Evolutionary conservation across 2,329 filamentous ascomycete genomes (phyloP).

Genomic region (Colletotrichum zoysiae): DNA sequence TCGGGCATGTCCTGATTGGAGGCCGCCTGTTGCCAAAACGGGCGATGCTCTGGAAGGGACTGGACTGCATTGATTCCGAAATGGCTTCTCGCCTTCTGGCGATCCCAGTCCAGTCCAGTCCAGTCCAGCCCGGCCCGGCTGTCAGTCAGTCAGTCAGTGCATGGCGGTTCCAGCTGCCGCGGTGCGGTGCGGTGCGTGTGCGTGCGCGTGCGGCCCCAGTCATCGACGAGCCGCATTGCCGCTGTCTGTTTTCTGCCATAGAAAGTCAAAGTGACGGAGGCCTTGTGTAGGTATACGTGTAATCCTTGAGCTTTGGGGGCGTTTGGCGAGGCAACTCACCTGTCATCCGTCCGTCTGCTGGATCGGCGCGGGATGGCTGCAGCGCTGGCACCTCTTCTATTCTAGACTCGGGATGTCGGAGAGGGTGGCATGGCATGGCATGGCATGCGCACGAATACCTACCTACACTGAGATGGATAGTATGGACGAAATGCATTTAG

Average conservation of each 20-base stretch:
- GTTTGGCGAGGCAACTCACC: conserved; percentile 26
- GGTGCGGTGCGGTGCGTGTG: neutral
- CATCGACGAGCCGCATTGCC: conserved; percentile 17
- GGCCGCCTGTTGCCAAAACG: conserved; percentile 38
- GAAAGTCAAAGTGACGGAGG: neutral
- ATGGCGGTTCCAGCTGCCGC: conserved; percentile 23
- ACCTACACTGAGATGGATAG: neutral
- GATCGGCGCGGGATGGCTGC: conserved; percentile 20
- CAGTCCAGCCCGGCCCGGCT: conserved; percentile 10
- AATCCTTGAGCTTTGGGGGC: neutral
- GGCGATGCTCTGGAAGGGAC: conserved; percentile 25
- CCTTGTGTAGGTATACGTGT: neutral
- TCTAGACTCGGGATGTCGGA: conserved; percentile 25
- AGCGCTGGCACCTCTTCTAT: conserved; percentile 24
- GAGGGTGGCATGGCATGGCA: conserved; percentile 27
- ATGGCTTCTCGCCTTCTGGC: conserved; percentile 22
- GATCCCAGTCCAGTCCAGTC: conserved; percentile 9
- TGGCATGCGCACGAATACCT: conserved; percentile 18
- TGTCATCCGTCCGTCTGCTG: conserved; percentile 15
- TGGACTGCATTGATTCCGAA: conserved; percentile 10
- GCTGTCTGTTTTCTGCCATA: conserved; percentile 28
- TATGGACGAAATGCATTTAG: conserved; percentile 22
- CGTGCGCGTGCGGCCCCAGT: conserved; percentile 8
- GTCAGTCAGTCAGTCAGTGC: conserved; percentile 17
- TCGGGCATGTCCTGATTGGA: conserved; percentile 41